Evolutionary conservation across 331 rosid genomes (phyloP).

Genomic region (Saraca asoca): DNA sequence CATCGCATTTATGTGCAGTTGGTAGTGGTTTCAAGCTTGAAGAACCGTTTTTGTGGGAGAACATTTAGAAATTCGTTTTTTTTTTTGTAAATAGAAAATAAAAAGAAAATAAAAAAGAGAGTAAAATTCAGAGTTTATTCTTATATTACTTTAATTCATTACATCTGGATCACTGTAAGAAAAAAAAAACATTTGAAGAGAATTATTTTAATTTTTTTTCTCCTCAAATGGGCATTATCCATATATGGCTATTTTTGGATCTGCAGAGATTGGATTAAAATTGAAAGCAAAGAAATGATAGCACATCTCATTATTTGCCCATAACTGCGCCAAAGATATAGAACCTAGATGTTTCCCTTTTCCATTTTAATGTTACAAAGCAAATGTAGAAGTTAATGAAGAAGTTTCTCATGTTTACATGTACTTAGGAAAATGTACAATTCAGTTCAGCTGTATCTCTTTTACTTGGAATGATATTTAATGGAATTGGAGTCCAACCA

Average conservation of each 20-base stretch:
- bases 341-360: background rate
- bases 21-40: constrained; percentile 60
- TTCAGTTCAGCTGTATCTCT: too few relatives aligned
- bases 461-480: constrained; percentile 13
- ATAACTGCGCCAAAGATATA: constrained; percentile 1
- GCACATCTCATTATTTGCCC: constrained; percentile 2
- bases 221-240: constrained; percentile 29
- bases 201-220: constrained; percentile 1
- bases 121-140: constrained; percentile 10
- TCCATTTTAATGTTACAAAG: background rate
- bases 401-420: constrained; percentile 24
- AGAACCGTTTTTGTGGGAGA: constrained; percentile 71
- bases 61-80: constrained; percentile 19
- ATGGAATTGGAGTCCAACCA: background rate
- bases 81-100: background rate
- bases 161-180: background rate
- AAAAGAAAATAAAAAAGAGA: background rate
- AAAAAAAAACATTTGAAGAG: constrained; percentile 15
- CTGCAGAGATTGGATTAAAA: constrained; percentile 21
- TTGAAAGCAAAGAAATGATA: background rate
- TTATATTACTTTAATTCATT: background rate
- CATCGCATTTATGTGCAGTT: constrained; percentile 63
- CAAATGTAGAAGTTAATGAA: constrained; percentile 18
- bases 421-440: too few relatives aligned
- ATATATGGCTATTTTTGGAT: constrained; percentile 19